Percentiles rank a stretch among this genome's conserved stretches.
Evolutionary conservation across 805 yeast genomes (phyloP).

Genomic region (Saccharomyces cerevisiae): DNA sequence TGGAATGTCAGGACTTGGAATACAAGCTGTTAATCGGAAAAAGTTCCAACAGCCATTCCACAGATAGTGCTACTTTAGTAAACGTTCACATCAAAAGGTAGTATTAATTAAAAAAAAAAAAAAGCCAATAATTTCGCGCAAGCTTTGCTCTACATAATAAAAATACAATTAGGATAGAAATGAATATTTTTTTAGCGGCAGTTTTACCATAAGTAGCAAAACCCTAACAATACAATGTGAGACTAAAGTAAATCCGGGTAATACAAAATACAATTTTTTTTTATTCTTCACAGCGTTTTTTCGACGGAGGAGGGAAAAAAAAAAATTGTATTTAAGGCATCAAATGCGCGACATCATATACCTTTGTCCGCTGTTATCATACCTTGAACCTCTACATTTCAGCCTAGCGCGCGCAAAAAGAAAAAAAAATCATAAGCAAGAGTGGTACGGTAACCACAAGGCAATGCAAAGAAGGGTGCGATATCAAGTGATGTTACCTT

Average conservation of each 20-base stretch:
- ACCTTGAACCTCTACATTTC: no score
- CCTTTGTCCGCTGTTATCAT: background rate
- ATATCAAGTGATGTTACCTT: background rate
- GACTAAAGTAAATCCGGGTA: background rate
- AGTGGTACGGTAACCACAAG: background rate
- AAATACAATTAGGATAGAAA: background rate
- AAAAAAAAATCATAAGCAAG: no score
- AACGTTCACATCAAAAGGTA: background rate
- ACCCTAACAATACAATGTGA: background rate
- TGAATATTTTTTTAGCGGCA: background rate
- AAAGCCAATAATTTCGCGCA: background rate
- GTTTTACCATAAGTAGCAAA: background rate
- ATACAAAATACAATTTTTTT: background rate
- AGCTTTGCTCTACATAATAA: background rate
- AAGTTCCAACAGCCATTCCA: background rate
- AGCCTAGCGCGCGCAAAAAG: background rate
- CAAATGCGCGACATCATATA: no score
- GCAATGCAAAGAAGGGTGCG: background rate
- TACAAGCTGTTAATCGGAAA: slow-evolving; percentile 6
- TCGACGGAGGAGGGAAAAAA: background rate
- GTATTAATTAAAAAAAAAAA: background rate
- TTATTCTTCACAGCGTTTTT: background rate
- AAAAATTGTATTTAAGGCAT: background rate
- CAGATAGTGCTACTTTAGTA: background rate
- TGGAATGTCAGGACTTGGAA: slow-evolving; percentile 21